These are phyloP conservation scores for Linnemannia schmuckeri DNA, from an alignment of 192 early-diverging fungal species.

Conservation along the genomic window DNA sequence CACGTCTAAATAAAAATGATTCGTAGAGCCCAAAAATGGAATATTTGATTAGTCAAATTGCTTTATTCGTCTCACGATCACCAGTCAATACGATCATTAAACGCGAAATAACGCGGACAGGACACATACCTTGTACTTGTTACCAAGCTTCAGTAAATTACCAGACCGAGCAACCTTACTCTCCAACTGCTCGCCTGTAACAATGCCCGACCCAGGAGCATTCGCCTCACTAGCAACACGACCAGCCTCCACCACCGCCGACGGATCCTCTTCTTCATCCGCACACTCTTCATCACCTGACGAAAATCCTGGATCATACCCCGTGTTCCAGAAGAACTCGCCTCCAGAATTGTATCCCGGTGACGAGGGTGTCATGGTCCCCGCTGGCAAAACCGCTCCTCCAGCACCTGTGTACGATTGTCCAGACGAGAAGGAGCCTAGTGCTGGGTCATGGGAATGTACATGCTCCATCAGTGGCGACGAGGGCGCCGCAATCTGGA, in stretches of 20 bases:
- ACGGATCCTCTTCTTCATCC: constrained; percentile 22
- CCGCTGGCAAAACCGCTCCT: neutral
- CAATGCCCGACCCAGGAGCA: constrained; percentile 38
- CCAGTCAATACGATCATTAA: neutral
- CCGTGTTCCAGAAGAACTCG: constrained; percentile 17
- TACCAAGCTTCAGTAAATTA: constrained; percentile 64
- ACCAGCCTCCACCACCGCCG: constrained; percentile 14
- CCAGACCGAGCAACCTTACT: constrained; percentile 65
- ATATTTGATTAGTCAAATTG: neutral
- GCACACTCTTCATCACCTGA: constrained; percentile 31
- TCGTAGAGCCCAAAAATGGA: neutral
- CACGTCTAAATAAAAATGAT: constrained; percentile 51
- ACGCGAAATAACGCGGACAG: neutral
- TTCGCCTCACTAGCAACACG: constrained; percentile 35
- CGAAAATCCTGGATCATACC: constrained; percentile 3
- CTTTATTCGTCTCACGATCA: no score
- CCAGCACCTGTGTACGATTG: constrained; percentile 6
- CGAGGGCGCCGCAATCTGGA: constrained; percentile 19
- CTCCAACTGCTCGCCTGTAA: constrained; percentile 56
- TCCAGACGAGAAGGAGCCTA: constrained; percentile 27
- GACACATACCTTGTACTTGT: constrained; percentile 59
- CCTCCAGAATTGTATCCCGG: constrained; percentile 35
- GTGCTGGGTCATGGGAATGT: constrained; percentile 10
- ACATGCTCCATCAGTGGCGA: constrained; percentile 38
- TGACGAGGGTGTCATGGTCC: constrained; percentile 26